Percentiles rank a stretch among this genome's conserved stretches.
These are phyloP conservation scores for Fusarium globosum DNA, from an alignment of 2,329 filamentous ascomycete genomes.

Conservation along the genomic window DNA sequence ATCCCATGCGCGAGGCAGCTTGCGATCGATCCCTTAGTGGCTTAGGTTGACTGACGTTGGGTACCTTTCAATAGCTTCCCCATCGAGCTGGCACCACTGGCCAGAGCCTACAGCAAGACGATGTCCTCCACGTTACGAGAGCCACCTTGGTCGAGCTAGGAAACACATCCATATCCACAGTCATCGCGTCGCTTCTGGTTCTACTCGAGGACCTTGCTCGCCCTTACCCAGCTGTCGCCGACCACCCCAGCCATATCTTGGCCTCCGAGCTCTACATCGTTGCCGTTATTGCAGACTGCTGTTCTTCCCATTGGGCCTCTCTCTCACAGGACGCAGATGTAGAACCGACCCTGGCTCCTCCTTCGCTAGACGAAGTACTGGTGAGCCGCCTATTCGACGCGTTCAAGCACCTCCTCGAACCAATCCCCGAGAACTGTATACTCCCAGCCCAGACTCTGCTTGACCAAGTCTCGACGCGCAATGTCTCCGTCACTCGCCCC, in stretches of 20 bases:
- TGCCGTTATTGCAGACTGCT: conserved; percentile 72
- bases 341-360: conserved; percentile 44
- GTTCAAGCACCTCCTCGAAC: conserved; percentile 67
- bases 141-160: conserved; percentile 71
- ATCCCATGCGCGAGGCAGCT: not conserved
- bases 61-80: conserved; percentile 67
- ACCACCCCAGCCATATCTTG: conserved; percentile 69
- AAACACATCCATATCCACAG: conserved; percentile 61
- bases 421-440: conserved; percentile 67
- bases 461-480: conserved; percentile 59
- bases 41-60: conserved; percentile 41
- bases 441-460: conserved; percentile 68
- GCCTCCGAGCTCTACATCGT: conserved; percentile 74
- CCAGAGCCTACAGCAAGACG: conserved; percentile 69
- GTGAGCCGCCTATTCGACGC: conserved; percentile 66
- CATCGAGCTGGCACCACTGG: conserved; percentile 69
- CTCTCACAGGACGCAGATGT: conserved; percentile 48
- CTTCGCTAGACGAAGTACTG: conserved; percentile 61
- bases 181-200: conserved; percentile 67
- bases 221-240: conserved; percentile 62
- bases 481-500: conserved; percentile 50
- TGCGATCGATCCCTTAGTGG: not conserved
- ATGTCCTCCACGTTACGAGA: conserved; percentile 69
- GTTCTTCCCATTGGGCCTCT: conserved; percentile 68
- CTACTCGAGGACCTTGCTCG: conserved; percentile 69